These are phyloP conservation scores for Kwoniella sp. DNA, from an alignment of 768 basidiomycete genomes.

Conservation along the genomic window DNA sequence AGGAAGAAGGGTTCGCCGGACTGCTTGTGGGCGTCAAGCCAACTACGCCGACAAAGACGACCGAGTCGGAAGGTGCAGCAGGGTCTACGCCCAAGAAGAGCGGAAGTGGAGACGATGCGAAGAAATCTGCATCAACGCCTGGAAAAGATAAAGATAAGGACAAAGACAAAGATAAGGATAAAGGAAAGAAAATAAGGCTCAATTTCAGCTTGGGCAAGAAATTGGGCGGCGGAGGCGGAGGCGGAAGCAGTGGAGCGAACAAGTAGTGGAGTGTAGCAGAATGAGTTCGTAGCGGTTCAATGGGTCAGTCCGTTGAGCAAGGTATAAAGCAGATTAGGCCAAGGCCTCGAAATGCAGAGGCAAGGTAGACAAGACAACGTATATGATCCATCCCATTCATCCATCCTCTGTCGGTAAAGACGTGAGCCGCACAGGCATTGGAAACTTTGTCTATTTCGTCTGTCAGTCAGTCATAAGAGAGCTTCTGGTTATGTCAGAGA, in stretches of 20 bases:
- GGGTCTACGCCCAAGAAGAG: background rate
- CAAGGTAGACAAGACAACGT: no score
- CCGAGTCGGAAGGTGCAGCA: background rate
- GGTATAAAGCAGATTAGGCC: no score
- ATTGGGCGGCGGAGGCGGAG: constrained; percentile 9
- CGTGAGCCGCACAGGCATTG: no score
- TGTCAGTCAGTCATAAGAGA: no score
- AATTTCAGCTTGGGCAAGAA: constrained; percentile 47
- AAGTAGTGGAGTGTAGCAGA: no score
- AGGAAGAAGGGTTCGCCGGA: constrained; percentile 62
- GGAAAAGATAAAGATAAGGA: constrained; percentile 10
- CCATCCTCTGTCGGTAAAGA: no score
- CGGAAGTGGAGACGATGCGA: constrained; percentile 1
- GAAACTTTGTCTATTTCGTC: no score
- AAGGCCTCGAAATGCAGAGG: no score
- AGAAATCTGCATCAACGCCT: background rate
- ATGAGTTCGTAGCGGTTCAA: no score
- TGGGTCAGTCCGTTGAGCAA: no score
- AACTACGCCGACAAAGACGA: constrained; percentile 7
- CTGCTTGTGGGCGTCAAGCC: constrained; percentile 27
- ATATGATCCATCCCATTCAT: no score
- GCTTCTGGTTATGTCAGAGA: no score
- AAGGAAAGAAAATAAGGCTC: constrained; percentile 40
- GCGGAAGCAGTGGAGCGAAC: background rate
- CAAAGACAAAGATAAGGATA: constrained; percentile 26